phyloP scores from a whole-genome alignment of 2,329 filamentous ascomycete genomes.

The Xylogone sp. region DNA sequence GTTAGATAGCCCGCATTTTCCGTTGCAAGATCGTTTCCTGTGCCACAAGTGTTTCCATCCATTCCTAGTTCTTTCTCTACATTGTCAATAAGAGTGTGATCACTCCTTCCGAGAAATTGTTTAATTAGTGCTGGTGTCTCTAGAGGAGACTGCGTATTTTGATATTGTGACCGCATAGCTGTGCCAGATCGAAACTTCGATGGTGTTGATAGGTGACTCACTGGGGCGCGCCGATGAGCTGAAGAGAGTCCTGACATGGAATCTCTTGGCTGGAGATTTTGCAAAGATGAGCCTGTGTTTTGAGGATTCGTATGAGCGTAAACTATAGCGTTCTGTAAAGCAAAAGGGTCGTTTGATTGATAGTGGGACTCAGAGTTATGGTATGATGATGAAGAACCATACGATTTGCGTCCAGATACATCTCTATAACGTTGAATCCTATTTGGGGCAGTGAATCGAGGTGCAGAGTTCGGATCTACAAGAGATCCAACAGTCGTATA shows the following conservation, averaged over 20 bases:
- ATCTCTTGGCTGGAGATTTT: background rate
- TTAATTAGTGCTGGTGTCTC: background rate
- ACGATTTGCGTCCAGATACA: background rate
- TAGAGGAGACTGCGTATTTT: conserved; percentile 28
- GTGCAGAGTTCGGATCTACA: conserved; percentile 24
- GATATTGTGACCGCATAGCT: conserved; percentile 2
- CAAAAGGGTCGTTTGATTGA: background rate
- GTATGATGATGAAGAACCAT: background rate
- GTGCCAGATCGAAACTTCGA: no score
- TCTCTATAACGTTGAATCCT: conserved; percentile 29
- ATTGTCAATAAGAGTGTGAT: background rate
- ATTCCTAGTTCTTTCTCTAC: background rate
- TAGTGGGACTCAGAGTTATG: background rate
- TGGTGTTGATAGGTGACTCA: no score
- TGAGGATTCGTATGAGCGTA: conserved; percentile 25
- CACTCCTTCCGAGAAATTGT: background rate
- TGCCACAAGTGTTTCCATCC: background rate
- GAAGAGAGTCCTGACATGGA: no score
- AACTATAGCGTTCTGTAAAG: conserved; percentile 22
- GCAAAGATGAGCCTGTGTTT: conserved; percentile 5
- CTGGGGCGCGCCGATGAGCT: no score
- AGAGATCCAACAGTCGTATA: conserved; percentile 32
- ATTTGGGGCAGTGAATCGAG: conserved; percentile 27
- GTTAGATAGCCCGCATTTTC: background rate
- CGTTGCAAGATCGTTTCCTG: background rate